Conservation (phyloP, 1,139 yeast genomes). For the Geotrichum phurueaensis region DNA sequence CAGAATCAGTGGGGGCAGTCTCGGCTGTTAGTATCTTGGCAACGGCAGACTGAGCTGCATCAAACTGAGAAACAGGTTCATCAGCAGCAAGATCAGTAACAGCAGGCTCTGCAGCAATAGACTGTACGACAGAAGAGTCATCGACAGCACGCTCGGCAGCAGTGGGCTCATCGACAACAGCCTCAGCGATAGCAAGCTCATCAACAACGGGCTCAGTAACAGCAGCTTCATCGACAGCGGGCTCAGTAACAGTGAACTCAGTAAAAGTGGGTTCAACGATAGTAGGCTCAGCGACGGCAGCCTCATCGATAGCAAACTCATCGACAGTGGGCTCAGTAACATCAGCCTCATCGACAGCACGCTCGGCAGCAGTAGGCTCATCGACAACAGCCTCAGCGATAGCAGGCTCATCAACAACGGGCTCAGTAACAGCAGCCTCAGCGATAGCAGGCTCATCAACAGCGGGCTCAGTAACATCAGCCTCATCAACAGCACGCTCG, state of each 20-base stretch:
- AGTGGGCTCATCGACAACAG: background rate
- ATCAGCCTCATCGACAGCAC: background rate
- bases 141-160: background rate
- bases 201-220: background rate
- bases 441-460: background rate
- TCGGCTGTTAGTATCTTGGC: too few relatives aligned
- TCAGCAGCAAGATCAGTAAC: background rate
- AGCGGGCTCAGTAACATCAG: background rate
- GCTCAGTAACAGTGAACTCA: background rate
- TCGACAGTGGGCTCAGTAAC: background rate
- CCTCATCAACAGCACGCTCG: background rate
- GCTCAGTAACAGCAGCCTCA: background rate
- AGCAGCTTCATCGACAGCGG: background rate
- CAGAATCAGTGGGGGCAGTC: too few relatives aligned
- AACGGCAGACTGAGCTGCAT: too few relatives aligned
- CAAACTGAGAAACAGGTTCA: background rate
- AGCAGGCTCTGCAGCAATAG: background rate
- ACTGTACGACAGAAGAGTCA: background rate
- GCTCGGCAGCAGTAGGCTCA: background rate
- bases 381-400: too few relatives aligned
- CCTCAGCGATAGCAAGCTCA: too few relatives aligned
- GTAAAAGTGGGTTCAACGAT: background rate
- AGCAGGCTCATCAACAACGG: too few relatives aligned
- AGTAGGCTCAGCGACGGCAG: background rate
- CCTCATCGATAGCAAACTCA: background rate